Evolutionary conservation across 2,329 filamentous ascomycete genomes (phyloP).

Genomic region (Lachnellula hyalina): DNA sequence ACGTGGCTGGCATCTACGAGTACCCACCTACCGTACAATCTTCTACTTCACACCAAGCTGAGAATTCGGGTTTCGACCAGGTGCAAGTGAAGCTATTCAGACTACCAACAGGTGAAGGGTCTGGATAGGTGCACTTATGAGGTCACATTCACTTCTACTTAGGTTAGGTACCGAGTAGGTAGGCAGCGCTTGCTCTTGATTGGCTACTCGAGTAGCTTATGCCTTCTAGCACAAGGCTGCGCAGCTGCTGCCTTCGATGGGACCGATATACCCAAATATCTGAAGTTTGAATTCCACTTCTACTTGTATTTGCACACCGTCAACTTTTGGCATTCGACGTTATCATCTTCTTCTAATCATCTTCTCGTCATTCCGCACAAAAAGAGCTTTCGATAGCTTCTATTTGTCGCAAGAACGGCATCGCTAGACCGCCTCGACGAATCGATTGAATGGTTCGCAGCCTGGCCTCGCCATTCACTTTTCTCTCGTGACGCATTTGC

Average conservation of each 20-base stretch:
- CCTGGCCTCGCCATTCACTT: neutral
- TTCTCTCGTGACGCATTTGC: neutral
- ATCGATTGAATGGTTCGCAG: neutral
- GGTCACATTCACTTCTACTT: neutral
- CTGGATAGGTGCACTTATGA: neutral
- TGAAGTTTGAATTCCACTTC: neutral
- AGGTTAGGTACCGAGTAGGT: no score
- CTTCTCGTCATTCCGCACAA: neutral
- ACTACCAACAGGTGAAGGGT: neutral
- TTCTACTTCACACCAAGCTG: neutral
- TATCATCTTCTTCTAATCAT: neutral
- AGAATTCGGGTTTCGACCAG: neutral
- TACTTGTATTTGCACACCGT: neutral
- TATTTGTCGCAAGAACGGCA: no score
- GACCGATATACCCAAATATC: neutral
- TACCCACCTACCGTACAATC: neutral
- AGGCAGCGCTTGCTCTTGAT: no score
- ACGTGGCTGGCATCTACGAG: neutral
- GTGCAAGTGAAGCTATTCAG: neutral
- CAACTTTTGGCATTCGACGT: neutral
- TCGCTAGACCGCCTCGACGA: neutral
- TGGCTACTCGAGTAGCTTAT: no score
- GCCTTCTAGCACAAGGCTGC: no score
- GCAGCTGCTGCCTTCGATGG: neutral
- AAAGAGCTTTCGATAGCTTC: neutral